Evolutionary conservation across 192 early-diverging fungal species (phyloP), one percentile per base, ranked within the genome.

Genomic region (Spinellus fusiger): DNA sequence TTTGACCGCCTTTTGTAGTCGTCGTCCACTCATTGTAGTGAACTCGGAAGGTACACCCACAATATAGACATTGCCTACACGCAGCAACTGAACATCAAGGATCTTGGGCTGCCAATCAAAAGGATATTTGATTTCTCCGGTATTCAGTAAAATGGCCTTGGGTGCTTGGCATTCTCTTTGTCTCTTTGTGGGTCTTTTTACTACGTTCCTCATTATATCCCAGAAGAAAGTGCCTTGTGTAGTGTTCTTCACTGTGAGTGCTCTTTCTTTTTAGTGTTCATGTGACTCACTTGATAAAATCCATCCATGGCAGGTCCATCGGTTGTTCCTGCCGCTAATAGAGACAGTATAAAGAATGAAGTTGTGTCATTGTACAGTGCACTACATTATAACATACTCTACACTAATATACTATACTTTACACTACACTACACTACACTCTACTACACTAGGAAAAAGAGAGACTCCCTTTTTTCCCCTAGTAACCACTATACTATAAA

Each of bases 11-110:
- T 56, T 44, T 12, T 31, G 29, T 9, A 71, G 34, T 6, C 85
- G 48, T 49, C 85, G 27, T 7, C 85, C 85, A 34, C 70, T 64
- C 85, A 86, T 86, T 34, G 84, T 86, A 23, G 85, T 79, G 37
- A 86, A 80, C 59, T 86, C 85, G 32, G 62, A 56, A 44, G 84
- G 84, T 15, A 73, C 61, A 5, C 75, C 81, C 40, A 81, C 63
- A 13, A 86, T 76, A 50, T 75, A 80, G 2, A 74, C 38, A 46
- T 75, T 54, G 29, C 73, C 70, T 22, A 72, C 38, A 10, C 65
- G 73, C 1, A 74, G 50, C 23, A 86, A 9, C 56, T 85, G 82
- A 6, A 82, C 16, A n/a, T 81, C 80, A 4, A 86, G 33, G 5
- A 74, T 54, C 6, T 38, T 12, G 5, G 84, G 74, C 38, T 81